Percentiles rank a stretch among this genome's conserved stretches.
Conservation (phyloP, 2,329 filamentous ascomycete species). For the Ophiostoma sp. region DNA sequence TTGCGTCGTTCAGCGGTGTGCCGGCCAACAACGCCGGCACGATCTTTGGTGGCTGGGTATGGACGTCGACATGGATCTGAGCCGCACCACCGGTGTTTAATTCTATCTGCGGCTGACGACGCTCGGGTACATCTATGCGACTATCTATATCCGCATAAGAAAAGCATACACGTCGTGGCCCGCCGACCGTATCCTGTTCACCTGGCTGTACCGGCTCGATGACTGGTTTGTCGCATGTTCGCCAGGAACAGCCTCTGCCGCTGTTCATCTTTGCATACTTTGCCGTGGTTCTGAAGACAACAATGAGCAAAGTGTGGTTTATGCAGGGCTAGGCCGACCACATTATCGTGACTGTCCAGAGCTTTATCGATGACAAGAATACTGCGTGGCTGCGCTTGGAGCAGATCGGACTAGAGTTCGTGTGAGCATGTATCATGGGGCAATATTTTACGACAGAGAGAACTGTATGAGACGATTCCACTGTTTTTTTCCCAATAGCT, state of each 20-base stretch:
- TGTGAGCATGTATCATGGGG: neutral
- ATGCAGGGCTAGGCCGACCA: conserved; percentile 3
- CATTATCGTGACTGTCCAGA: neutral
- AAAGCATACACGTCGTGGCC: neutral
- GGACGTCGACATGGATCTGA: neutral
- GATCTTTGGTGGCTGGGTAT: neutral
- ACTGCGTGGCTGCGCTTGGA: neutral
- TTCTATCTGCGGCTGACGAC: neutral
- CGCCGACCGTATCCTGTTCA: neutral
- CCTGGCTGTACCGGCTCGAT: conserved; percentile 2
- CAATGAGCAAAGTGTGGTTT: neutral
- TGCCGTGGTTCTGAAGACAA: neutral
- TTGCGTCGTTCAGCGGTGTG: neutral
- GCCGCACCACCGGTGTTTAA: neutral
- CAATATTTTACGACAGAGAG: no score
- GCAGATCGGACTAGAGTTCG: neutral
- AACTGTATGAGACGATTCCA: no score
- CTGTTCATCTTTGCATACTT: conserved; percentile 6
- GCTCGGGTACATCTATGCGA: neutral
- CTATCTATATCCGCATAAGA: neutral
- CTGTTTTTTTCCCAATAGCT: no score
- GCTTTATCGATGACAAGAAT: neutral
- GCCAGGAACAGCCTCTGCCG: neutral
- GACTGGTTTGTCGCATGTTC: neutral
- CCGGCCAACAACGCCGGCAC: neutral